Evolutionary conservation across 371 early-diverging fungal species (phyloP).

Genomic region (Apophysomyces ossiformis): DNA sequence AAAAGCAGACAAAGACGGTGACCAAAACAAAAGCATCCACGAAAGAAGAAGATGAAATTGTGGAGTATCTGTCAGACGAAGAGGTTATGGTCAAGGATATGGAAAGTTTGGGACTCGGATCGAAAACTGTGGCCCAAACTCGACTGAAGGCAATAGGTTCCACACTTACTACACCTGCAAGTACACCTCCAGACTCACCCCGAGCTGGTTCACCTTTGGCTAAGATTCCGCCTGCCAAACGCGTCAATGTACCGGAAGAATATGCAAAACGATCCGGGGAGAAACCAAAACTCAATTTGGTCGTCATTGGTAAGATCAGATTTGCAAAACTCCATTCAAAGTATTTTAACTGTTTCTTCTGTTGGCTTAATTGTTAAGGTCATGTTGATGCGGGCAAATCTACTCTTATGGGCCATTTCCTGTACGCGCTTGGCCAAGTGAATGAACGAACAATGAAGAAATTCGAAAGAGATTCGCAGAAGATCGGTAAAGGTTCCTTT

Average conservation of each 20-base stretch:
- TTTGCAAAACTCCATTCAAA: too few relatives aligned
- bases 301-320: conserved; percentile 72
- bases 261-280: conserved; percentile 71
- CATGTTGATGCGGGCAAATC: conserved; percentile 99
- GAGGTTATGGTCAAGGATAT: conserved; percentile 55
- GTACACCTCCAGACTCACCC: conserved; percentile 23
- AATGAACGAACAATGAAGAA: conserved; percentile 88
- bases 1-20: conserved; percentile 10
- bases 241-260: conserved; percentile 77
- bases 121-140: conserved; percentile 14
- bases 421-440: conserved; percentile 89
- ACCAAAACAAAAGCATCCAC: conserved; percentile 12
- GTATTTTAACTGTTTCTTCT: too few relatives aligned
- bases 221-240: conserved; percentile 52
- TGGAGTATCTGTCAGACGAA: conserved; percentile 53
- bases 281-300: conserved; percentile 80
- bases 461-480: conserved; percentile 93
- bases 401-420: conserved; percentile 97
- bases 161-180: conserved; percentile 16
- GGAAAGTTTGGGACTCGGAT: conserved; percentile 52
- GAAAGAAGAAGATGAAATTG: conserved; percentile 39
- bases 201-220: conserved; percentile 39
- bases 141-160: conserved; percentile 12
- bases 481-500: conserved; percentile 92
- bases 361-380: conserved; percentile 54